Conservation (phyloP, 148 eudicot genomes). For the Oxyria digyna region DNA sequence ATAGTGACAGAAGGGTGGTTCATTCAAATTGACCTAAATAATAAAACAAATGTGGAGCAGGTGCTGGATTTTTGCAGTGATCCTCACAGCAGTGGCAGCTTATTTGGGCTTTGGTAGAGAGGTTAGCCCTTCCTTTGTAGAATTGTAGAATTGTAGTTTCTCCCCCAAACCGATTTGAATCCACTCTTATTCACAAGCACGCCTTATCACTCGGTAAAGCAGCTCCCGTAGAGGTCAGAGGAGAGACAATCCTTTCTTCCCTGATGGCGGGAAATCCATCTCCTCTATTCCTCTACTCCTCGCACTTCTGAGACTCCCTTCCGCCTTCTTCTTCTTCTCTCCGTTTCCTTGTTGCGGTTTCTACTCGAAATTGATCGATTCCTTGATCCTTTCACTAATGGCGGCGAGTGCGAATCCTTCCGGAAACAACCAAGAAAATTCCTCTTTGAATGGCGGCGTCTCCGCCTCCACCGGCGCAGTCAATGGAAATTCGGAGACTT, state of each 20-base stretch:
- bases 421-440: constrained; percentile 30
- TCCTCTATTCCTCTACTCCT: neutral
- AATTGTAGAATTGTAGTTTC: too few relatives aligned
- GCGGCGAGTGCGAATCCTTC: constrained; percentile 53
- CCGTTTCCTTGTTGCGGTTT: neutral
- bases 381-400: constrained; percentile 14
- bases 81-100: neutral
- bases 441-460: constrained; percentile 28
- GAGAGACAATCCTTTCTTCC: neutral
- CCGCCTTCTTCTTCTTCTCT: neutral
- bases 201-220: neutral
- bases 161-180: neutral
- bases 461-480: constrained; percentile 8
- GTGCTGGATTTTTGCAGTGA: neutral
- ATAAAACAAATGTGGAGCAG: too few relatives aligned
- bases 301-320: neutral
- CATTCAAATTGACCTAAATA: too few relatives aligned
- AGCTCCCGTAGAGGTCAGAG: too few relatives aligned
- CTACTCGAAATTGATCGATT: neutral
- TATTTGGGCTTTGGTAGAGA: neutral
- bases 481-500: constrained; percentile 36
- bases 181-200: neutral
- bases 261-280: neutral
- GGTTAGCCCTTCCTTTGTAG: neutral
- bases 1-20: too few relatives aligned